Conservation (phyloP, 768 basidiomycete species). For the Fomitopsis pulvina region DNA sequence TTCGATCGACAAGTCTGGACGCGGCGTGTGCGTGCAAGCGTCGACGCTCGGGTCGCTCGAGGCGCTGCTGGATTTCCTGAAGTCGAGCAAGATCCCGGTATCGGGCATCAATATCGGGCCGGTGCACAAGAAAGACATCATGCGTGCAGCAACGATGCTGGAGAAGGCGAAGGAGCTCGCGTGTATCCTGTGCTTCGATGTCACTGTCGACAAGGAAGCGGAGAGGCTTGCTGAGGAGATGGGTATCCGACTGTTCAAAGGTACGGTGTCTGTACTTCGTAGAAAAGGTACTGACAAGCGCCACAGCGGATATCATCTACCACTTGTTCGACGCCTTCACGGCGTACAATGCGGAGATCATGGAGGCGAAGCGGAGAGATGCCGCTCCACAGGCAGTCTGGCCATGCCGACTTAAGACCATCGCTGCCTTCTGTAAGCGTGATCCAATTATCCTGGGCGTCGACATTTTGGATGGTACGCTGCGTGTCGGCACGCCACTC, state of each 20-base stretch:
- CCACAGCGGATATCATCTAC: constrained; percentile 93
- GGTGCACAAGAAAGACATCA: constrained; percentile 91
- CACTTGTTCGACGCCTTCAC: constrained; percentile 96
- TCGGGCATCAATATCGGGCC: constrained; percentile 97
- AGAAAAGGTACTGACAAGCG: background rate
- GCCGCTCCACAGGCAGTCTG: constrained; percentile 94
- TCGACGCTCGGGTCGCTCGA: constrained; percentile 96
- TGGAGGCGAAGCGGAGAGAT: constrained; percentile 86
- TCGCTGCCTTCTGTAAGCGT: constrained; percentile 93
- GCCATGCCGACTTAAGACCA: constrained; percentile 90
- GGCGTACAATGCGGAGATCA: constrained; percentile 86
- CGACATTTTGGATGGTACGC: constrained; percentile 88
- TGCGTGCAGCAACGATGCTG: constrained; percentile 88
- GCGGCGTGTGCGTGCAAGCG: constrained; percentile 95
- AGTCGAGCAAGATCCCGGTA: constrained; percentile 92
- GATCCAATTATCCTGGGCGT: constrained; percentile 97
- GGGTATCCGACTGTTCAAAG: constrained; percentile 92
- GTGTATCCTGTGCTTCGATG: constrained; percentile 95
- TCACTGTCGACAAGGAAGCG: constrained; percentile 88
- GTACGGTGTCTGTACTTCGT: constrained; percentile 31
- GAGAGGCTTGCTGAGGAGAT: constrained; percentile 89
- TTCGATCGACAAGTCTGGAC: constrained; percentile 92
- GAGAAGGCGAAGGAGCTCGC: constrained; percentile 95
- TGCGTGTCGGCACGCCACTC: constrained; percentile 90
- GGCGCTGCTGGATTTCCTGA: constrained; percentile 93